Evolutionary conservation across 2,329 filamentous ascomycete genomes (phyloP).

Genomic region (Microsporum audouinii): DNA sequence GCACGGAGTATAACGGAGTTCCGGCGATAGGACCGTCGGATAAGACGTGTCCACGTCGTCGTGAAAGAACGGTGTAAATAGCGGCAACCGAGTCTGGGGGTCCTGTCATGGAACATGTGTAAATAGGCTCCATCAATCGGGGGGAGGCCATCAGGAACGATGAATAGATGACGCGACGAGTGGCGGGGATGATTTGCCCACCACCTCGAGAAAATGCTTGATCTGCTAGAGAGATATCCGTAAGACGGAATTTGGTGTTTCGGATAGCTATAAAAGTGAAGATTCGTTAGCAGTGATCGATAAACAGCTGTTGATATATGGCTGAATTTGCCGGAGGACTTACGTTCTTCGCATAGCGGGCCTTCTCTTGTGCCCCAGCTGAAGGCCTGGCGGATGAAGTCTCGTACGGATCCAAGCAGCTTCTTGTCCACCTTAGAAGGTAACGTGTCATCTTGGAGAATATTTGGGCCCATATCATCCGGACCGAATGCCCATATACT

Average conservation of each 20-base stretch:
- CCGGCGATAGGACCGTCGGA: constrained; percentile 90
- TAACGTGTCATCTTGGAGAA: constrained; percentile 90
- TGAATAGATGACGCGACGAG: constrained; percentile 83
- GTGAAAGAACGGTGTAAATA: constrained; percentile 82
- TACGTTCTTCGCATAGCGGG: constrained; percentile 92
- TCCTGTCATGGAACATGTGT: constrained; percentile 83
- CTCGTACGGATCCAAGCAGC: constrained; percentile 71
- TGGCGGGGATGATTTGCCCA: constrained; percentile 93
- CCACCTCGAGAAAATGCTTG: constrained; percentile 92
- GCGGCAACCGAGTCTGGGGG: constrained; percentile 79
- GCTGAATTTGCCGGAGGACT: constrained; percentile 31
- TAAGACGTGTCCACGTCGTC: constrained; percentile 81
- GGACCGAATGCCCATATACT: constrained; percentile 99
- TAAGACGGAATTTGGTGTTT: constrained; percentile 95
- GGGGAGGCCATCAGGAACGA: constrained; percentile 96
- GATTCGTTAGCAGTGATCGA: constrained; percentile 4
- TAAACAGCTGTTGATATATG: constrained; percentile 8
- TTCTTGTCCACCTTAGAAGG: constrained; percentile 93
- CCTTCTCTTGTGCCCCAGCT: constrained; percentile 94
- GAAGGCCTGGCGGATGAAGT: constrained; percentile 91
- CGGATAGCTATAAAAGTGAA: constrained; percentile 56
- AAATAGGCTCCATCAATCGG: constrained; percentile 91
- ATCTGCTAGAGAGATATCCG: constrained; percentile 71
- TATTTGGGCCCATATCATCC: constrained; percentile 87
- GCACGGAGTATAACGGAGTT: constrained; percentile 84